These are phyloP conservation scores for Nicotiana attenuata DNA, from an alignment of 257 asterid genomes.

Conservation along the genomic window DNA sequence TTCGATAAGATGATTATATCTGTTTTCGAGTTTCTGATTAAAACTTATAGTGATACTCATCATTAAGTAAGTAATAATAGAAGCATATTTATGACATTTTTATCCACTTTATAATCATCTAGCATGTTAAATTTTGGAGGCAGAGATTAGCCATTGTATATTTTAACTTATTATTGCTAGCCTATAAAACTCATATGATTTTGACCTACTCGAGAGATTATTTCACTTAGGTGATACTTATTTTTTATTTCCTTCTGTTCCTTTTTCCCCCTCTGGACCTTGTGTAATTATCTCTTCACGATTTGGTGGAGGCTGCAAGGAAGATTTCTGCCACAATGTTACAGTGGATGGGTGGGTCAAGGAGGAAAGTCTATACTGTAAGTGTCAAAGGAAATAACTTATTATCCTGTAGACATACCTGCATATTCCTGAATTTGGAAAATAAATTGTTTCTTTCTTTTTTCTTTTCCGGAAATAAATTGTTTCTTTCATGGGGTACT, in stretches of 20 bases:
- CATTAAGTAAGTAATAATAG: neutral
- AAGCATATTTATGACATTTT: neutral
- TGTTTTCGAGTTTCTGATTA: too few relatives aligned
- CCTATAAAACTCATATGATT: neutral
- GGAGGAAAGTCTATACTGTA: slow-evolving; percentile 73
- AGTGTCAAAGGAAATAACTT: slow-evolving; percentile 26
- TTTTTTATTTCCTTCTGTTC: neutral
- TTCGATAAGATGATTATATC: too few relatives aligned
- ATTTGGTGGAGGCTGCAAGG: neutral
- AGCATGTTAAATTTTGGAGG: neutral
- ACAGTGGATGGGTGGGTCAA: slow-evolving; percentile 98
- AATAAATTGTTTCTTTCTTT: neutral
- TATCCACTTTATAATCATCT: neutral
- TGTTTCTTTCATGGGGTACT: neutral
- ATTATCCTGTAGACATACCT: slow-evolving; percentile 5
- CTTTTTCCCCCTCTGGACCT: neutral
- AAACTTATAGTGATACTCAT: too few relatives aligned
- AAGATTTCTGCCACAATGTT: slow-evolving; percentile 40
- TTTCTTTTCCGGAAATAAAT: too few relatives aligned
- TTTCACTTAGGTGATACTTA: neutral
- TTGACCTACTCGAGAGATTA: neutral
- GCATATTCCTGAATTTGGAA: neutral
- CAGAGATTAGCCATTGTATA: neutral
- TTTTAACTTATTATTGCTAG: neutral
- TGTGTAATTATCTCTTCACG: neutral